Evolutionary conservation across 257 asterid species (phyloP).

Genomic region (Ajuga chamaepitys): DNA sequence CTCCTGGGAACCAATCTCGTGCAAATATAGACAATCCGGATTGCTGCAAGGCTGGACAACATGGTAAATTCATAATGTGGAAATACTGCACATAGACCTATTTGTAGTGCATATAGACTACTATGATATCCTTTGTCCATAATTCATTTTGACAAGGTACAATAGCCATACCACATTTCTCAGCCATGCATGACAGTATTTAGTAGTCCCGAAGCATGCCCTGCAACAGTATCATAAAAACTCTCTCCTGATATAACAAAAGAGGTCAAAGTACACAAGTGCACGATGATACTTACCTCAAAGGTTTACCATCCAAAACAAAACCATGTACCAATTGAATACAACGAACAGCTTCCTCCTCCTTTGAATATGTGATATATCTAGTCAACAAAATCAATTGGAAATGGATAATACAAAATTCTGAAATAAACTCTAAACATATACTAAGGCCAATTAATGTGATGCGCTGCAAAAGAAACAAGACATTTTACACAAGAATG

Average conservation of each 20-base stretch:
- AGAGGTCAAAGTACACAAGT: background rate
- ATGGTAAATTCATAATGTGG: constrained; percentile 8
- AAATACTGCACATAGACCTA: background rate
- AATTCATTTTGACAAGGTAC: background rate
- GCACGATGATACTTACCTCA: constrained; percentile 43
- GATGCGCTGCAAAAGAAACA: background rate
- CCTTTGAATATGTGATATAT: constrained; percentile 85
- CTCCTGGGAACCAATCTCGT: constrained; percentile 82
- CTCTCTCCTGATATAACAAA: background rate
- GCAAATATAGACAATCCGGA: constrained; percentile 86
- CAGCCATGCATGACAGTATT: constrained; percentile 92
- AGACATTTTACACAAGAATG: constrained; percentile 3
- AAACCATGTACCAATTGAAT: constrained; percentile 93
- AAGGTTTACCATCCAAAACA: constrained; percentile 67
- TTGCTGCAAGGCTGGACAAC: constrained; percentile 81
- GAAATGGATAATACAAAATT: background rate
- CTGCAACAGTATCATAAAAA: constrained; percentile 36
- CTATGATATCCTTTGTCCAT: constrained; percentile 1
- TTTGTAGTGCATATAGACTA: background rate
- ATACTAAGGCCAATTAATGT: background rate
- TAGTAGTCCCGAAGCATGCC: constrained; percentile 92
- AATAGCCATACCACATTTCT: constrained; percentile 60
- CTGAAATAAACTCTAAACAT: background rate
- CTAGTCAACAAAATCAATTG: constrained; percentile 26
- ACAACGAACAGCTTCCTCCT: constrained; percentile 92